Base-by-base conservation (phyloP, 2,329 filamentous ascomycete genomes). In the Diaporthe vaccinii region DNA sequence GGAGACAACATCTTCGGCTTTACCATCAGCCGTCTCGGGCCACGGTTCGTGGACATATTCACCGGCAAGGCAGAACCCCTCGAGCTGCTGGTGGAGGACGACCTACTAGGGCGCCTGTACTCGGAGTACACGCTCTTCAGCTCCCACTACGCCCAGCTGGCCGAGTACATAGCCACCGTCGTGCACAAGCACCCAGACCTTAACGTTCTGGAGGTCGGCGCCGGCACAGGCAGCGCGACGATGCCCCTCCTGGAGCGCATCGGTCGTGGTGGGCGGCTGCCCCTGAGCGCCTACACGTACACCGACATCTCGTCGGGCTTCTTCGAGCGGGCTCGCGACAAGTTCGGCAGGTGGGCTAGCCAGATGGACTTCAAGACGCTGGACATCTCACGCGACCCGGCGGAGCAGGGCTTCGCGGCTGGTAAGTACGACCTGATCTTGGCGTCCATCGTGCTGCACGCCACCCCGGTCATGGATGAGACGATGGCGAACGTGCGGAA, bases 291-390 rank as follows among this genome's bases (percentile, higher is more conserved):
- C 5, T 87, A 87, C 76, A 85, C 83, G 0, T 87, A 81, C 77
- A 87, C 86, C 0, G 85, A 87, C 71, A 82, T 86, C 14, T 83
- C 83, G 0, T 72, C 82, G 8, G 81, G 80, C 17, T 84, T 84
- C 78, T 85, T 87, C 59, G 81, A 83, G 22, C 76, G 80, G 3
- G 84, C 83, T 0, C 73, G 79, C 59, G 77, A 80, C 28, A 78
- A 76, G 25, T 82, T 86, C 58, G 67, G 77, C 4, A 57, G 74
- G 2, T 79, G 80, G 59, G 76, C 75, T 2, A 62, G 77, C 4
- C 79, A 78, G 20, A 81, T 86, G 78, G 76, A 78, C 9, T 78
- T 78, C 41, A 77, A 78, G n/a, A 77, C 78, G 1, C 76, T 79
- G 1, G 80, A 86, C 62, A 77, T 84, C 28, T 79, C 82, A 17